Evolutionary conservation across 306 rosid genomes (phyloP).

Genomic region (Vigna mungo): DNA sequence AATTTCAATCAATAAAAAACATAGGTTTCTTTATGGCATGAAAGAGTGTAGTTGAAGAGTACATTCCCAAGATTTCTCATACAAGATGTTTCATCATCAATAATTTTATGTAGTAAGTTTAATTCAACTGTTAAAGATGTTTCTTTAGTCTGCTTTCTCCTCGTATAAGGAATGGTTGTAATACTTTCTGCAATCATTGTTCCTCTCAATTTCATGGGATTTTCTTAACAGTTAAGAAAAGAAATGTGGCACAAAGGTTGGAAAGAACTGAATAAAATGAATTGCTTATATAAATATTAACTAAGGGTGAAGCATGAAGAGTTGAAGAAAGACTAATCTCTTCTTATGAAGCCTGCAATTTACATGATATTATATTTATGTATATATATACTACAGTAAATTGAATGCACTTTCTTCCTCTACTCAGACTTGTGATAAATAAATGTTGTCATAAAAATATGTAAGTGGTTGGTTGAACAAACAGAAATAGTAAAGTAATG

Average conservation of each 20-base stretch:
- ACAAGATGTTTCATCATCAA: too few species aligned
- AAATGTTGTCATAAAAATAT: slow-evolving; percentile 35
- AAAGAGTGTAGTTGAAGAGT: too few species aligned
- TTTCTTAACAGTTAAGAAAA: neutral
- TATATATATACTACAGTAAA: slow-evolving; percentile 39
- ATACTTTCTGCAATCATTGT: neutral
- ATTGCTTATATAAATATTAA: slow-evolving; percentile 26
- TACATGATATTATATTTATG: slow-evolving; percentile 12
- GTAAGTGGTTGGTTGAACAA: slow-evolving; percentile 38
- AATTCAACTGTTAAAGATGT: too few species aligned
- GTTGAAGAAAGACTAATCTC: slow-evolving; percentile 28
- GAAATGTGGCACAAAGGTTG: neutral
- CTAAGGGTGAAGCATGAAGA: slow-evolving; percentile 31
- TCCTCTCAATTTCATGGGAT: neutral
- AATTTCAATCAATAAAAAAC: too few species aligned
- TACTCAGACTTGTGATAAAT: slow-evolving; percentile 35
- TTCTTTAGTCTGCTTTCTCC: neutral
- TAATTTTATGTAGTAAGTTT: too few species aligned
- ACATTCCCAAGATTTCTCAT: too few species aligned
- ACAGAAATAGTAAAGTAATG: slow-evolving; percentile 28
- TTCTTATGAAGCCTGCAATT: slow-evolving; percentile 45
- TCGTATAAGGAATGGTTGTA: neutral
- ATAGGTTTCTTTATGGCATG: too few species aligned
- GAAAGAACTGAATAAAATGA: slow-evolving; percentile 22
- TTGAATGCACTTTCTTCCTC: slow-evolving; percentile 44